These are phyloP conservation scores for Tolypocladium capitatum DNA, from an alignment of 2,329 filamentous ascomycete genomes.

Conservation along the genomic window DNA sequence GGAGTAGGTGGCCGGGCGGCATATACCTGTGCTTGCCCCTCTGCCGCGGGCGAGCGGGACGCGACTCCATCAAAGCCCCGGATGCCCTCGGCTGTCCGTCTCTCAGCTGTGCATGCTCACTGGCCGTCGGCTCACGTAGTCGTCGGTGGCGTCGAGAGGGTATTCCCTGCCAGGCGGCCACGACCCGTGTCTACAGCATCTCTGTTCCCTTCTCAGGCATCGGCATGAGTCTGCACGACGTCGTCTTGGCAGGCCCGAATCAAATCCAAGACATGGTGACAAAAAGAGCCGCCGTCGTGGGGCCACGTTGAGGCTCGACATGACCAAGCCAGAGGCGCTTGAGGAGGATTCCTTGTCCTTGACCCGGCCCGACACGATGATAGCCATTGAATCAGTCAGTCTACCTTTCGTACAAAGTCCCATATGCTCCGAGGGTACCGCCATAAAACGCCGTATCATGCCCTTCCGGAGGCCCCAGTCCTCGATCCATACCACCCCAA, in stretches of 20 bases:
- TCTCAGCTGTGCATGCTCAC: too few relatives aligned
- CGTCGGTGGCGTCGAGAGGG: too few relatives aligned
- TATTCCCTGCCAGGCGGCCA: too few relatives aligned
- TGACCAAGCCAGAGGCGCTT: background rate
- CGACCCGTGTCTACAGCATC: too few relatives aligned
- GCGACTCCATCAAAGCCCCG: too few relatives aligned
- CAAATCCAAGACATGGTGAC: background rate
- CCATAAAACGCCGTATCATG: slow-evolving; percentile 3
- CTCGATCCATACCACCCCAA: background rate
- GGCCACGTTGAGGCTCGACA: background rate
- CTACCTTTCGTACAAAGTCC: background rate
- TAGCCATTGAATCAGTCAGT: background rate
- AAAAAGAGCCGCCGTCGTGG: background rate
- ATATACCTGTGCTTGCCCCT: too few relatives aligned
- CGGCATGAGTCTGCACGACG: background rate
- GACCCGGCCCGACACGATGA: background rate
- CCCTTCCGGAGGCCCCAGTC: background rate
- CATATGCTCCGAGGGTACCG: background rate
- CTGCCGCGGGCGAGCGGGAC: too few relatives aligned
- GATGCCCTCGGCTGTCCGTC: too few relatives aligned
- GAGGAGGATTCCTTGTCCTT: background rate
- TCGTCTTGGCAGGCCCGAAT: background rate
- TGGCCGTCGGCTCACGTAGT: too few relatives aligned
- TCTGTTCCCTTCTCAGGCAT: too few relatives aligned
- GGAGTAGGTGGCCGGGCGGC: too few relatives aligned